Evolutionary conservation across 2,329 filamentous ascomycete species (phyloP).

Genomic region (Colletotrichum tropicale): DNA sequence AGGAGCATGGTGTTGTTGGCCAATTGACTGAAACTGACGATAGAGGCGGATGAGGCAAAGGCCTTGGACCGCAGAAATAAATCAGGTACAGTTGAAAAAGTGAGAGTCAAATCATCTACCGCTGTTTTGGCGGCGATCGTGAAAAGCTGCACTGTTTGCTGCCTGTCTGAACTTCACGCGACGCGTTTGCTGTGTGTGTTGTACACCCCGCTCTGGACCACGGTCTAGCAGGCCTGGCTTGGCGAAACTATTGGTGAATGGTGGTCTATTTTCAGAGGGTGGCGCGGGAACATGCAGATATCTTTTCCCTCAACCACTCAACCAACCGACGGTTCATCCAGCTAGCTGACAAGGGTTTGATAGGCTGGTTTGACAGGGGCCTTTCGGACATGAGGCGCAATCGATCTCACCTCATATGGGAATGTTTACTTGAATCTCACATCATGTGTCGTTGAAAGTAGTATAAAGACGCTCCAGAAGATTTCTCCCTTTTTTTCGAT

Average conservation of each 20-base stretch:
- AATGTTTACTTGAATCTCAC: not conserved
- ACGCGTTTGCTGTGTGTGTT: constrained; percentile 6
- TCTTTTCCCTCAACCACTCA: not conserved
- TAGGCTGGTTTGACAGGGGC: not conserved
- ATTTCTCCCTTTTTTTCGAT: not conserved
- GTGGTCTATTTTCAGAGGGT: not conserved
- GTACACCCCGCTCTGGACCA: not conserved
- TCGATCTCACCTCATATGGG: not conserved
- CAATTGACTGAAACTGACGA: not conserved
- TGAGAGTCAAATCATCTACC: not conserved
- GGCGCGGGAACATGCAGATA: constrained; percentile 1
- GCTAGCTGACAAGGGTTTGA: not conserved
- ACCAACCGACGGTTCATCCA: not conserved
- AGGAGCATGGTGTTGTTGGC: not conserved
- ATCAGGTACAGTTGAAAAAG: not conserved
- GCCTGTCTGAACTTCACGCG: not conserved
- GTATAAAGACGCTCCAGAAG: not conserved
- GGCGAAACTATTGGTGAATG: not conserved
- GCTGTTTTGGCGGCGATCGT: not conserved
- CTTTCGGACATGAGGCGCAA: not conserved
- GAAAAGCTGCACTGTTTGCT: not conserved
- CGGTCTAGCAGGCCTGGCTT: not conserved
- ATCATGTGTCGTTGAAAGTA: no score
- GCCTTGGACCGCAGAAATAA: not conserved
- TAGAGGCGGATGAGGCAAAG: not conserved